Conservation (phyloP, 768 basidiomycete species). For the Rubroboletus pulcherrimus region DNA sequence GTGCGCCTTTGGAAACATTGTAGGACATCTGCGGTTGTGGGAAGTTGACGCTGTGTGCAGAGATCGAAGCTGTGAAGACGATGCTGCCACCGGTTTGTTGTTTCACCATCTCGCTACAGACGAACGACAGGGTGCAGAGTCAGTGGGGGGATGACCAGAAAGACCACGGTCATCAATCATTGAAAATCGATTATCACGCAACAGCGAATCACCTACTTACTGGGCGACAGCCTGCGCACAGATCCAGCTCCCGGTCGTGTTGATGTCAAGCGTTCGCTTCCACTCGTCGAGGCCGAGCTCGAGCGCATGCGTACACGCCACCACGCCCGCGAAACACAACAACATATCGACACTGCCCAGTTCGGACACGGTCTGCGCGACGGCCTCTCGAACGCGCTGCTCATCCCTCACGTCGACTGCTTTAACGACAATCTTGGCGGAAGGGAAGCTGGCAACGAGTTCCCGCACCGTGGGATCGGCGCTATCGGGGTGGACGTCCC, state of each 20-base stretch:
- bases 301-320: slow-evolving; percentile 31
- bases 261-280: slow-evolving; percentile 39
- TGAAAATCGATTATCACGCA: not conserved
- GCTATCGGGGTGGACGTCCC: slow-evolving; percentile 19
- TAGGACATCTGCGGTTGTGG: slow-evolving; percentile 41
- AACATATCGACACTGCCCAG: slow-evolving; percentile 37
- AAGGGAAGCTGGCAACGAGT: slow-evolving; percentile 26
- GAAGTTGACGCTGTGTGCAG: slow-evolving; percentile 39
- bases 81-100: slow-evolving; percentile 40
- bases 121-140: not conserved
- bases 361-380: slow-evolving; percentile 21
- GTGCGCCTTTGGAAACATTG: slow-evolving; percentile 41
- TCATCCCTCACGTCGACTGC: slow-evolving; percentile 34
- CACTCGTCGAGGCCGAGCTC: slow-evolving; percentile 34
- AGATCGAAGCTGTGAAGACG: slow-evolving; percentile 42
- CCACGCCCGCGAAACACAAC: slow-evolving; percentile 43
- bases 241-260: slow-evolving; percentile 44
- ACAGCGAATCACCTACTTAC: slow-evolving; percentile 18
- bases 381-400: slow-evolving; percentile 25
- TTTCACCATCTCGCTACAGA: slow-evolving; percentile 38
- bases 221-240: slow-evolving; percentile 41
- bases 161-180: not conserved
- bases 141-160: not conserved
- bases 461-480: slow-evolving; percentile 11
- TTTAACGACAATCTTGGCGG: slow-evolving; percentile 31